Base-by-base conservation (phyloP, 805 yeast genomes). In the Teunomyces tritomae region DNA sequence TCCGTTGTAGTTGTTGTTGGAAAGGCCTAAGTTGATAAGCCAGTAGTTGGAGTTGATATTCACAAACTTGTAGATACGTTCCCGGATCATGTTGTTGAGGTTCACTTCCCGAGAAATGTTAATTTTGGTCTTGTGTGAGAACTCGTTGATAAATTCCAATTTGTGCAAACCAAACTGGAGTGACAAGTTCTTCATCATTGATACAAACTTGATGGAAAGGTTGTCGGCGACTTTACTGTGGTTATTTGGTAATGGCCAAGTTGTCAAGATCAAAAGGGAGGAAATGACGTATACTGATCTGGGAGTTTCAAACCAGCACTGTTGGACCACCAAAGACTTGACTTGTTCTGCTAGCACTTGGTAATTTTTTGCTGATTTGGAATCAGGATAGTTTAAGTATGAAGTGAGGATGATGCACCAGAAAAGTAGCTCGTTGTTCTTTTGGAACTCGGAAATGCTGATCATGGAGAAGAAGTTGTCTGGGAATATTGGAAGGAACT, bases 291-390 rank as follows among this genome's bases (percentile, higher is more conserved):
- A 70, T 13, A 71, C 65, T 8, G 74, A 69, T 52, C 78, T 63
- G 11, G 78, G 78, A n/a, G 77, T 73, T 39, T 62, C 61, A 44
- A 67, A 59, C 78, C 78, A 73, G 57, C 77, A 71, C 48, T 61
- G 64, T 41, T 65, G 64, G 43, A 71, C 75, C 28, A 73, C 74
- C 52, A 73, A 59, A 27, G 58, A 54, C 47, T 70, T 69, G 24
- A 73, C 60, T 43, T 71, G 74, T 14, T 57, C 57, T 2, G 66
- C 51, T 43, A 73, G 57, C 6, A 44, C 48, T 27, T 51, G 36
- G 52, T 71, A 70, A 29, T 54, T 43, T 29, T 47, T 44, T 17
- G 58, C 54, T 1, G 54, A 46, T 10, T 43, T 39, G 3, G 37
- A 36, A 35, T 51, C 54, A 1, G 54, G 53, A 34, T 46, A 49